Evolutionary conservation across 441 rosid genomes (phyloP).

Genomic region (Euphorbia schlechtendalii): DNA sequence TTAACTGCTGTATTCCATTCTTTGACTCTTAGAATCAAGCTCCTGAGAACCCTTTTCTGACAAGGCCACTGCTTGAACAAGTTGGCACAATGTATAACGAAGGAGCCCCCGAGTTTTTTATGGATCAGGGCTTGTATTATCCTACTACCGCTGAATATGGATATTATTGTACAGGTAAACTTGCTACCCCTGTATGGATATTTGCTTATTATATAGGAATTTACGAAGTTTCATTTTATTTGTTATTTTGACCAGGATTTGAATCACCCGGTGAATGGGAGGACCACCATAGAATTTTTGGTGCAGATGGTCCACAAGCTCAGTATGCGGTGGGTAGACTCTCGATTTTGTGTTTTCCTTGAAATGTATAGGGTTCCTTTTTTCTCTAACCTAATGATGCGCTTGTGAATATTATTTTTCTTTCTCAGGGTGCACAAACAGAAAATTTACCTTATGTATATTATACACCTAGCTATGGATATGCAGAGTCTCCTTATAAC

Average conservation of each 20-base stretch:
- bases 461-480: conserved; percentile 76
- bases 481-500: conserved; percentile 81
- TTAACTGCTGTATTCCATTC: neutral
- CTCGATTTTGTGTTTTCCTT: neutral
- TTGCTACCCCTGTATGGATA: conserved; percentile 7
- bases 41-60: conserved; percentile 35
- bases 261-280: conserved; percentile 92
- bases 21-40: conserved; percentile 33
- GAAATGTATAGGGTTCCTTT: too few relatives aligned
- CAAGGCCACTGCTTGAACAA: conserved; percentile 35
- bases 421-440: conserved; percentile 64
- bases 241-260: conserved; percentile 39
- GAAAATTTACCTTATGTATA: conserved; percentile 76
- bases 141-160: conserved; percentile 67
- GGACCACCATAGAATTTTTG: conserved; percentile 74
- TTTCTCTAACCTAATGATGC: neutral
- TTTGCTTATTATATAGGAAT: neutral
- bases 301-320: conserved; percentile 69
- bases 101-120: conserved; percentile 62
- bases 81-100: conserved; percentile 62
- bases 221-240: conserved; percentile 5
- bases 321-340: conserved; percentile 54
- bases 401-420: conserved; percentile 12
- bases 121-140: conserved; percentile 73
- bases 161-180: conserved; percentile 88